Evolutionary conservation across 805 yeast genomes (phyloP), one percentile per base, ranked within the genome.

Genomic region (Hanseniaspora taiwanica): DNA sequence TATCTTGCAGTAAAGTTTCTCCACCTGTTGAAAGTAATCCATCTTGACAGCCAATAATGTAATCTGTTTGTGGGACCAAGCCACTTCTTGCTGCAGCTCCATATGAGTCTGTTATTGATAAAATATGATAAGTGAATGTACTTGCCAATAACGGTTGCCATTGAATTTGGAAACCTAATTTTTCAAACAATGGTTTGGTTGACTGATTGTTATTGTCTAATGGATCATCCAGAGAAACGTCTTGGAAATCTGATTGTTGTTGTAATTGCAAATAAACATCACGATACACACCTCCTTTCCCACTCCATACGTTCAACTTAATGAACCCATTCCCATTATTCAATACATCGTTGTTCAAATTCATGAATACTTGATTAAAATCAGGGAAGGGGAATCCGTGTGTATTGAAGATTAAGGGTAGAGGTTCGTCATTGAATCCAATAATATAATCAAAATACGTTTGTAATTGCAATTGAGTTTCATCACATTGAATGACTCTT

Each of bases 1-100:
- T 77, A 25, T 78, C 68, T 2, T 85, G 77, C 40, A 87, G 61
- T 21, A 84, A 59, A 21, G 79, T 76, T 58, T 87, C 96, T 10
- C 96, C 96, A 8, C 96, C 96, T 1, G 81, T 75, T 2, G 84
- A 78, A 42, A 89, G 64, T 31, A 84, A 62, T 0, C 96, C 96
- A 46, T 83, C 91, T 42, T 81, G 81, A 13, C 87, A 80, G 5
- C 93, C 96, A 38, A 89, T 75, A 37, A 89, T 78, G 55, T 83
- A 89, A 56, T 89, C 98, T 2, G 85, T 71, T 50, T 81, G 82
- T 0, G 95, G 86, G 27, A 83, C 67, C 32, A 89, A 69, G 13
- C 91, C 94, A 0, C 95, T 84, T 38, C 62, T 62, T 47, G 79
- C 80, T 0, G 95, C 96, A 0, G 96, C 96, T 2, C 63, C 59